Conservation (phyloP, 2,329 filamentous ascomycete species). For the Trichoderma sp. region DNA sequence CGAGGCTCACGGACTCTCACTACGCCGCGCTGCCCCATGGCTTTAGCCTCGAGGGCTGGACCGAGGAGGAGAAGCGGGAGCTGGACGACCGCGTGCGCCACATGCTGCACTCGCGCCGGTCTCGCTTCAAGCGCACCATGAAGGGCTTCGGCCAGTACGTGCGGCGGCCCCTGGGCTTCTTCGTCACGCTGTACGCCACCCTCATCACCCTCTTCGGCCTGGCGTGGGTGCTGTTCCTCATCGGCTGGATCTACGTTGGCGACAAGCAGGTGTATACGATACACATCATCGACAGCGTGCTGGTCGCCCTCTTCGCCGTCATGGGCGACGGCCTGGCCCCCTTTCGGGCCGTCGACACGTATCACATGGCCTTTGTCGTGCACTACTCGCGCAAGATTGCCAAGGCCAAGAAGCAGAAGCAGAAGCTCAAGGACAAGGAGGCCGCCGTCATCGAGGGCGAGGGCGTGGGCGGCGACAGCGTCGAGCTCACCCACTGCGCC, state of each 20-base stretch:
- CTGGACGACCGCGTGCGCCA: slow-evolving; percentile 86
- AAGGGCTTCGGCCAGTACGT: slow-evolving; percentile 82
- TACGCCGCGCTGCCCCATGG: slow-evolving; percentile 81
- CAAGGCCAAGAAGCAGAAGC: slow-evolving; percentile 47
- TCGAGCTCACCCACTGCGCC: slow-evolving; percentile 27
- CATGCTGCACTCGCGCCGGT: slow-evolving; percentile 80
- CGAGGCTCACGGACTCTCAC: slow-evolving; percentile 67
- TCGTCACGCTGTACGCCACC: slow-evolving; percentile 80
- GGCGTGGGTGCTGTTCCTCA: slow-evolving; percentile 88
- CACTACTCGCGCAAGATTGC: slow-evolving; percentile 56
- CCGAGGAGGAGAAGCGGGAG: slow-evolving; percentile 69
- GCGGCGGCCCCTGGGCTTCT: slow-evolving; percentile 73
- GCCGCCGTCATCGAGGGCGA: neutral
- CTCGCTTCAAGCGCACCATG: slow-evolving; percentile 76
- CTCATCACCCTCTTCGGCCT: slow-evolving; percentile 83
- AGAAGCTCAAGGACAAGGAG: slow-evolving; percentile 40
- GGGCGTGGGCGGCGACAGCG: slow-evolving; percentile 13
- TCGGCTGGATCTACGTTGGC: slow-evolving; percentile 85
- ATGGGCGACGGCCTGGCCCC: slow-evolving; percentile 72
- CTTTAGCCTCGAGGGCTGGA: slow-evolving; percentile 73
- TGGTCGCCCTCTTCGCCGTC: slow-evolving; percentile 70
- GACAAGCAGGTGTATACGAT: slow-evolving; percentile 69
- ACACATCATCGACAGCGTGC: slow-evolving; percentile 70
- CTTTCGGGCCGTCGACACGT: slow-evolving; percentile 79
- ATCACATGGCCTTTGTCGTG: slow-evolving; percentile 82